Evolutionary conservation across 768 basidiomycete genomes (phyloP).

Genomic region (Albatrellus ellisii): DNA sequence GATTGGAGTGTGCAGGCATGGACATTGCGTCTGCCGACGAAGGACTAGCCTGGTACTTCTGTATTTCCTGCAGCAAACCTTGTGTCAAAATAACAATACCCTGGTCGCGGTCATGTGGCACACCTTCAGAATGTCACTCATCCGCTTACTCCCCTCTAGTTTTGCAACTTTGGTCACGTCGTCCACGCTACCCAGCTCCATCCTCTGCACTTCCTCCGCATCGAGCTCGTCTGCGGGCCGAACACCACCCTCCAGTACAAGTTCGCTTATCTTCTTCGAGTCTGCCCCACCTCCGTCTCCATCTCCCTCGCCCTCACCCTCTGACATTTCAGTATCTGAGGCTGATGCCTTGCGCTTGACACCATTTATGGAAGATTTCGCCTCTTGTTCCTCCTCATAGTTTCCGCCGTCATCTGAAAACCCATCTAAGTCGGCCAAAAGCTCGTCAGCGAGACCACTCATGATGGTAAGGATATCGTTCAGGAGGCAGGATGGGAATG

Average conservation of each 20-base stretch:
- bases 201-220: conserved; percentile 84
- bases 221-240: conserved; percentile 95
- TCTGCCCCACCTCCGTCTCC: conserved; percentile 28
- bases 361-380: conserved; percentile 21
- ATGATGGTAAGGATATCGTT: conserved; percentile 23
- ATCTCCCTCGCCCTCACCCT: conserved; percentile 30
- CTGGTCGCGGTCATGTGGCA: conserved; percentile 4
- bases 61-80: conserved; percentile 61
- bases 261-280: conserved; percentile 29
- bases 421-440: conserved; percentile 84
- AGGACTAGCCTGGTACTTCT: conserved; percentile 71
- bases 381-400: conserved; percentile 27
- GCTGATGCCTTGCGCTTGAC: conserved; percentile 57
- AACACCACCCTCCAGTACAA: conserved; percentile 78
- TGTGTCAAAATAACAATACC: background rate
- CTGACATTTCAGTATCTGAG: conserved; percentile 43
- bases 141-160: conserved; percentile 75
- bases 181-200: conserved; percentile 78
- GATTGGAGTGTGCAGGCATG: conserved; percentile 75
- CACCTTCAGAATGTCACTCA: conserved; percentile 80
- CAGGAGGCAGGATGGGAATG: background rate
- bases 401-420: conserved; percentile 51
- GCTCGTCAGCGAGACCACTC: conserved; percentile 83
- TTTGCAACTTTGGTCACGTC: conserved; percentile 86
- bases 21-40: conserved; percentile 69